Evolutionary conservation across 2,329 filamentous ascomycete species (phyloP), one percentile per base, ranked within the genome.

Genomic region (Sarocladium oryzae): DNA sequence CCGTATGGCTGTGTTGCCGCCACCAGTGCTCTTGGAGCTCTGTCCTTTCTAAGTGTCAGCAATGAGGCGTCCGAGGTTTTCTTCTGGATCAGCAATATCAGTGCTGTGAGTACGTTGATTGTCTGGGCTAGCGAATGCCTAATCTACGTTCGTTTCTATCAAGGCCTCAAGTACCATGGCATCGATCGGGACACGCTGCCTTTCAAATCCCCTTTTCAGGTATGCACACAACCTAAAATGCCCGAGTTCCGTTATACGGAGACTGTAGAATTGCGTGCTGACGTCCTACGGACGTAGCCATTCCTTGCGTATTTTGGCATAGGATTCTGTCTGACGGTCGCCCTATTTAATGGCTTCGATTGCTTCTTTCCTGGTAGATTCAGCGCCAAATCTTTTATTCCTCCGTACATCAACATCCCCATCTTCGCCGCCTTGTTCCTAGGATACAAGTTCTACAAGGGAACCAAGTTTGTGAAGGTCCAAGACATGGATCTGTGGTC

Each of bases 271-370:
- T 9, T 40, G 8, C 37, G 3, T 23, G 18, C 16, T 40, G 4
- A 23, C 37, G 5, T 40, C 7, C n/a, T 41, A 5, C 23, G 10
- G 8, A 21, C 15, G 55, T 85, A 90, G 67, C 87, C 87, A 2
- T 89, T 79, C 61, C 71, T 82, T 3, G 85, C 85, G 2, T 90
- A 66, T 46, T 79, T 82, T 52, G 76, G 83, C 1, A 69, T 88
- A 4, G 64, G 69, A 2, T 82, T 79, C 51, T 86, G 82, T 35
- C 71, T 77, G 23, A 61, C 85, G 32, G 84, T 90, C 69, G 79
- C 83, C 1, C 74, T 89, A 54, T 84, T 89, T 33, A 84, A 85
- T 38, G 86, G 86, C 0, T 90, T 88, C 56, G 76, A 84, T 2
- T 82, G 87, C 4, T 90, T 90, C 61, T 73, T 88, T 53, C 81